Percentiles rank a stretch among this genome's conserved stretches.
phyloP scores from a whole-genome alignment of 2,329 filamentous ascomycete species.

The Pezicula radicicola region DNA sequence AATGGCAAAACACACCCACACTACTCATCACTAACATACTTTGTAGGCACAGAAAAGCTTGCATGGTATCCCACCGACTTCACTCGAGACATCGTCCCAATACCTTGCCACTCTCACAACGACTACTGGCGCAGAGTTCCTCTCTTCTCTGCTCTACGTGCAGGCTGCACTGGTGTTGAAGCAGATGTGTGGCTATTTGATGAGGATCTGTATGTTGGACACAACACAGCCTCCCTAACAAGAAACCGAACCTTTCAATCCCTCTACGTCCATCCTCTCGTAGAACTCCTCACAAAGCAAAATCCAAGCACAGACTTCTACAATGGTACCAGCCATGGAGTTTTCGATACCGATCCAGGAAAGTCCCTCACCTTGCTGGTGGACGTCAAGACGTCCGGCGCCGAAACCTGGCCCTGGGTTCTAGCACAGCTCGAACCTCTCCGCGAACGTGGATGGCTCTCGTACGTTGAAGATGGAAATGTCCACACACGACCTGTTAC shows the following conservation, averaged over 20 bases:
- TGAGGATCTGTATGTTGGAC: conserved; percentile 59
- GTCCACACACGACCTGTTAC: conserved; percentile 58
- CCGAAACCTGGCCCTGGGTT: conserved; percentile 49
- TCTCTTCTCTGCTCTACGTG: conserved; percentile 57
- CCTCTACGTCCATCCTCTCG: conserved; percentile 63
- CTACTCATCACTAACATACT: background rate
- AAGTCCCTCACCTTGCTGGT: conserved; percentile 62
- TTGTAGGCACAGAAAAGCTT: conserved; percentile 32
- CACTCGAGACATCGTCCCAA: conserved; percentile 48
- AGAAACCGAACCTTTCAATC: conserved; percentile 54
- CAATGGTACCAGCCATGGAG: conserved; percentile 44
- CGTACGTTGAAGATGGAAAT: conserved; percentile 45
- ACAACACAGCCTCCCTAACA: conserved; percentile 52
- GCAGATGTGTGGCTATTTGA: conserved; percentile 66
- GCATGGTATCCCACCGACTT: conserved; percentile 49
- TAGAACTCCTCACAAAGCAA: conserved; percentile 51
- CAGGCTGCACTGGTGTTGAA: conserved; percentile 62
- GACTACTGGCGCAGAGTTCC: conserved; percentile 67
- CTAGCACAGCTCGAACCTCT: conserved; percentile 55
- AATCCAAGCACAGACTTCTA: conserved; percentile 47
- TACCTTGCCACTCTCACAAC: conserved; percentile 65
- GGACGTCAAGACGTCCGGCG: conserved; percentile 63
- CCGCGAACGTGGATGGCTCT: conserved; percentile 54
- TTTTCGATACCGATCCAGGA: conserved; percentile 51
- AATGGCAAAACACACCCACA: too few species aligned